These are phyloP conservation scores for Quercus tomentella DNA, from an alignment of 331 rosid species.

Conservation along the genomic window DNA sequence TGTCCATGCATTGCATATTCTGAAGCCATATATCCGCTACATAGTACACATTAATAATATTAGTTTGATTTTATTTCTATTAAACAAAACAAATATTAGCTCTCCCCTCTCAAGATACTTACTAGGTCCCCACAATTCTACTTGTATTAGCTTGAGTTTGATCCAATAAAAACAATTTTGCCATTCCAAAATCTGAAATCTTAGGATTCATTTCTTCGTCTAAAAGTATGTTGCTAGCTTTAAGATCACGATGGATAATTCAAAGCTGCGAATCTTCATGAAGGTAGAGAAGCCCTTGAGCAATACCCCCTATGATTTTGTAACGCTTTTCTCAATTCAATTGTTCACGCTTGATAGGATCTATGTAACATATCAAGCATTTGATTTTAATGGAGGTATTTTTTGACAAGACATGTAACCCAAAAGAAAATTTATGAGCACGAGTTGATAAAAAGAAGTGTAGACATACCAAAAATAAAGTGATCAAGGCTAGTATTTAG, in stretches of 20 bases:
- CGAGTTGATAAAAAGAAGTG: not conserved
- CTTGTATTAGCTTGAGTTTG: slow-evolving; percentile 32
- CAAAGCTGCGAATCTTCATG: slow-evolving; percentile 30
- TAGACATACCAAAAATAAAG: slow-evolving; percentile 39
- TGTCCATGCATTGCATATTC: slow-evolving; percentile 20
- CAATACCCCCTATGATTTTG: too few relatives aligned
- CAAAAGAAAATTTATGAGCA: not conserved
- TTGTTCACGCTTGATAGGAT: too few relatives aligned
- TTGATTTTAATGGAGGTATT: too few relatives aligned
- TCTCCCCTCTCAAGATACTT: slow-evolving; percentile 9
- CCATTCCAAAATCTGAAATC: slow-evolving; percentile 57
- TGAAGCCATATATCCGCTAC: slow-evolving; percentile 51
- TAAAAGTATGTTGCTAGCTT: slow-evolving; percentile 40
- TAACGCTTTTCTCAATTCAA: too few relatives aligned
- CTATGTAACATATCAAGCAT: not conserved
- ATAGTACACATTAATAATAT: not conserved
- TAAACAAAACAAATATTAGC: too few relatives aligned
- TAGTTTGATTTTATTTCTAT: not conserved
- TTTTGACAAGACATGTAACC: too few relatives aligned
- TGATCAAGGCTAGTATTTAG: slow-evolving; percentile 52
- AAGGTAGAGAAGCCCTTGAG: not conserved
- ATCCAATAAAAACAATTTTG: slow-evolving; percentile 34
- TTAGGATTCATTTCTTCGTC: slow-evolving; percentile 45
- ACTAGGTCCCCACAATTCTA: slow-evolving; percentile 47
- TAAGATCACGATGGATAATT: slow-evolving; percentile 52